Evolutionary conservation across 257 asterid genomes (phyloP).

Genomic region (Perilla frutescens): DNA sequence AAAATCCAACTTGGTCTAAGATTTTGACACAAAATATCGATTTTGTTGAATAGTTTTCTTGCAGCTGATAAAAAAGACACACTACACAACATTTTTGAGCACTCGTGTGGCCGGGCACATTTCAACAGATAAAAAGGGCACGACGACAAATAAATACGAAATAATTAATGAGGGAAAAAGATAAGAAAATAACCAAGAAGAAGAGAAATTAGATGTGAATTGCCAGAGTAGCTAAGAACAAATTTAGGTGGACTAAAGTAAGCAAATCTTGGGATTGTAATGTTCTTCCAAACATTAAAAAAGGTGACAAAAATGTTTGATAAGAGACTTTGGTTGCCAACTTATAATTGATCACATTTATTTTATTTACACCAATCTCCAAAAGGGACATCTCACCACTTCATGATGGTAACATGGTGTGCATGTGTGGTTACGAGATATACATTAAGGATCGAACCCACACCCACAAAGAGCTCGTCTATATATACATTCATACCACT

Average conservation of each 20-base stretch:
- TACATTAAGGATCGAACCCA: not conserved
- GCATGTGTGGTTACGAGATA: constrained; percentile 20
- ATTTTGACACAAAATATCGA: not conserved
- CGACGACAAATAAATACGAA: constrained; percentile 1
- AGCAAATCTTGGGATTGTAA: constrained; percentile 44
- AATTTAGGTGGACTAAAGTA: constrained; percentile 39
- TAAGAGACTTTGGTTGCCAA: constrained; percentile 36
- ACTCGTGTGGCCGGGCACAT: constrained; percentile 32
- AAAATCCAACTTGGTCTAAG: too few relatives aligned
- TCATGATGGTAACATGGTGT: constrained; percentile 46
- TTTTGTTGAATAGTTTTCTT: not conserved
- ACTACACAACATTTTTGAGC: constrained; percentile 26
- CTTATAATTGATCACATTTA: constrained; percentile 17
- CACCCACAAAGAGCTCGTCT: too few relatives aligned
- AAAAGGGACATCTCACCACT: constrained; percentile 56
- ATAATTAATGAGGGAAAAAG: not conserved
- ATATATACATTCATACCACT: not conserved
- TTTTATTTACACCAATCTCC: constrained; percentile 50
- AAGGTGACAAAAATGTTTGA: constrained; percentile 45
- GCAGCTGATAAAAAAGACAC: not conserved
- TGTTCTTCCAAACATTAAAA: constrained; percentile 40
- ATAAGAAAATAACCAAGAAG: not conserved
- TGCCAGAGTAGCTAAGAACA: constrained; percentile 40
- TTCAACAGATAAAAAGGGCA: not conserved
- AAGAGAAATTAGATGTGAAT: constrained; percentile 34